Conservation (phyloP, 805 yeast genomes). For the Nakazawaea wyomingensis region DNA sequence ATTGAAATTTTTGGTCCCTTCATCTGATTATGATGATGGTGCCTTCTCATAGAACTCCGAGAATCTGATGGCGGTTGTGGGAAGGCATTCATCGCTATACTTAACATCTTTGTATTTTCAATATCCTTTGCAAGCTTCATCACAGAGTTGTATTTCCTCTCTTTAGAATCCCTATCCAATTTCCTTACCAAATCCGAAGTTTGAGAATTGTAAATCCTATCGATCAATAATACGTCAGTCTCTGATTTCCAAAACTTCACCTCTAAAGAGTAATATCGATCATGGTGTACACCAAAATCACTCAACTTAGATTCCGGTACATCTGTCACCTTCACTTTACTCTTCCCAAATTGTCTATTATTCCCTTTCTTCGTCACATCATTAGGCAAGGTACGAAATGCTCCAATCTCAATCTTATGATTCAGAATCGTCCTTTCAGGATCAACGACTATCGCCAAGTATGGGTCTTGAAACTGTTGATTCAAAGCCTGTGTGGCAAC, state of each 20-base stretch:
- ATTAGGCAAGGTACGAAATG: slow-evolving; percentile 68
- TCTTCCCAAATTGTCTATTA: slow-evolving; percentile 15
- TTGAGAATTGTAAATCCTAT: slow-evolving; percentile 14
- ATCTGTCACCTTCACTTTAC: slow-evolving; percentile 9
- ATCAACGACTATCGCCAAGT: slow-evolving; percentile 82
- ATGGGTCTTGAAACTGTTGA: slow-evolving; percentile 89
- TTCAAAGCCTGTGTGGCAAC: slow-evolving; percentile 83
- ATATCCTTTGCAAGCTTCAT: slow-evolving; percentile 3
- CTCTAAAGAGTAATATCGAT: slow-evolving; percentile 61
- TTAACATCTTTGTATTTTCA: slow-evolving; percentile 1
- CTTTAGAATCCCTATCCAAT: slow-evolving; percentile 1
- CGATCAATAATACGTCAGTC: slow-evolving; percentile 39
- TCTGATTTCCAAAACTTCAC: slow-evolving; percentile 53
- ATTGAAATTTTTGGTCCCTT: no score
- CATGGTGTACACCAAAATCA: slow-evolving; percentile 70
- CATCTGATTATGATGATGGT: neutral
- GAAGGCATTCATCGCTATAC: slow-evolving; percentile 4
- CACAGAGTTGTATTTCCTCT: neutral
- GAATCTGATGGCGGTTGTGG: slow-evolving; percentile 3
- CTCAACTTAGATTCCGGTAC: slow-evolving; percentile 49
- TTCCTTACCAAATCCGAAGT: slow-evolving; percentile 19
- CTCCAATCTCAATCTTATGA: slow-evolving; percentile 77
- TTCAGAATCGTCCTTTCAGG: slow-evolving; percentile 63
- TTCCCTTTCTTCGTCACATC: slow-evolving; percentile 20
- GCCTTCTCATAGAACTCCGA: neutral